Conservation (phyloP, 306 rosid species). For the Alnus glutinosa region DNA sequence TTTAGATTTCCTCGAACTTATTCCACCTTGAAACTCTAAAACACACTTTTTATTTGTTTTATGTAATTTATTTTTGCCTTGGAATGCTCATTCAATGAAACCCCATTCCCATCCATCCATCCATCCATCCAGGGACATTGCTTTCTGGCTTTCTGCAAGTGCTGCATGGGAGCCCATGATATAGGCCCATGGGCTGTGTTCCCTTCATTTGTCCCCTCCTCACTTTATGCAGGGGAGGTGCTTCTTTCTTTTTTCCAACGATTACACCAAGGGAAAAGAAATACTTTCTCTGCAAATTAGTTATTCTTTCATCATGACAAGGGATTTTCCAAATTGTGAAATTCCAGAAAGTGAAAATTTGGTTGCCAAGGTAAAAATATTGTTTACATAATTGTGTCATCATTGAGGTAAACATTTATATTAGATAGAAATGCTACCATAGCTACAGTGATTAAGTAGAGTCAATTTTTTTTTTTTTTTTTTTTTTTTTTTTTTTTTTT, state of each 20-base stretch:
- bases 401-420: no score
- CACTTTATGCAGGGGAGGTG: not conserved
- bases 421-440: no score
- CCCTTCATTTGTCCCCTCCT: not conserved
- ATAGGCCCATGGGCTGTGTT: constrained; percentile 8
- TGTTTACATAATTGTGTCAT: no score
- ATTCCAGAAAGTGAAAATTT: no score
- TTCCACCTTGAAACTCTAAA: constrained; percentile 14
- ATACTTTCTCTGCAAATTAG: no score
- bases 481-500: no score
- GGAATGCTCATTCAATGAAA: constrained; percentile 2
- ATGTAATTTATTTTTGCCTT: not conserved
- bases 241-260: not conserved
- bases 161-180: constrained; percentile 10
- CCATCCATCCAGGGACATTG: not conserved
- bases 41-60: not conserved
- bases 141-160: not conserved
- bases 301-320: no score
- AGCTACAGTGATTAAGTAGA: no score
- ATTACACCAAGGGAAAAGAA: no score
- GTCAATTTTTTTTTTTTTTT: no score
- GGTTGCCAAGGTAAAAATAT: no score
- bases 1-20: constrained; percentile 6
- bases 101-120: not conserved
- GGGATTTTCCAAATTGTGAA: no score